A percentile compares a stretch with the other conserved stretches of the same genome.
These are phyloP conservation scores for Lecanicillium sp. DNA, from an alignment of 2,329 filamentous ascomycete species.

Conservation along the genomic window DNA sequence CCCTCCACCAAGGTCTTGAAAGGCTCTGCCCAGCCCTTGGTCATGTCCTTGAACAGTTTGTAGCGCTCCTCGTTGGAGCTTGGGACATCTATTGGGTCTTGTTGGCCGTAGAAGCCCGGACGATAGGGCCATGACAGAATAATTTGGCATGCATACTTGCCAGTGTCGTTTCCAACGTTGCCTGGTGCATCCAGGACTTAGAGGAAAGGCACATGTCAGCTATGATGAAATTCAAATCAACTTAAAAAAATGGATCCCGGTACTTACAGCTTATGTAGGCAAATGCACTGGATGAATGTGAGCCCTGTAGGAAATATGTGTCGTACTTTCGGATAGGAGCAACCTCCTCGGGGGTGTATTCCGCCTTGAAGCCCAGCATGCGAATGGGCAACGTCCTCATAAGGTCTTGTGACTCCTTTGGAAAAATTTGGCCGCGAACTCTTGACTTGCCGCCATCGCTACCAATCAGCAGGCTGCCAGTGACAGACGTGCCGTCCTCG, in stretches of 20 bases:
- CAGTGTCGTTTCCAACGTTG: constrained; percentile 23
- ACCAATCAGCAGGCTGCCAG: constrained; percentile 37
- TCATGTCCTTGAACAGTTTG: constrained; percentile 33
- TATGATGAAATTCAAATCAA: not conserved
- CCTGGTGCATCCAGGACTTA: constrained; percentile 40
- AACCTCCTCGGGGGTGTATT: constrained; percentile 31
- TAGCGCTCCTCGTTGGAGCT: constrained; percentile 27
- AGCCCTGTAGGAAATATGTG: constrained; percentile 45
- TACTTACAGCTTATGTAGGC: constrained; percentile 42
- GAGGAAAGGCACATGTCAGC: not conserved
- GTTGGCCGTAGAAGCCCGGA: constrained; percentile 22
- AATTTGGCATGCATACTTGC: constrained; percentile 38
- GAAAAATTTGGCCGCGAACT: constrained; percentile 29
- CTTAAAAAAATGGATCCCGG: too few relatives aligned
- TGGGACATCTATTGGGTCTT: constrained; percentile 30
- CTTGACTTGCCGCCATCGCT: constrained; percentile 42
- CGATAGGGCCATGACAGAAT: constrained; percentile 42
- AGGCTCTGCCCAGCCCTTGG: constrained; percentile 38
- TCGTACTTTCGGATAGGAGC: constrained; percentile 36
- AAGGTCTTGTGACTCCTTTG: constrained; percentile 15
- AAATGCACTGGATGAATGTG: constrained; percentile 41
- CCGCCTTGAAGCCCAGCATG: constrained; percentile 36
- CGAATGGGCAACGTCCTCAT: constrained; percentile 37
- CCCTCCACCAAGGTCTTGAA: constrained; percentile 33
- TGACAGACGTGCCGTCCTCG: constrained; percentile 32